Conservation (phyloP, 177 flowering plant species). For the Vitis hybrid region DNA sequence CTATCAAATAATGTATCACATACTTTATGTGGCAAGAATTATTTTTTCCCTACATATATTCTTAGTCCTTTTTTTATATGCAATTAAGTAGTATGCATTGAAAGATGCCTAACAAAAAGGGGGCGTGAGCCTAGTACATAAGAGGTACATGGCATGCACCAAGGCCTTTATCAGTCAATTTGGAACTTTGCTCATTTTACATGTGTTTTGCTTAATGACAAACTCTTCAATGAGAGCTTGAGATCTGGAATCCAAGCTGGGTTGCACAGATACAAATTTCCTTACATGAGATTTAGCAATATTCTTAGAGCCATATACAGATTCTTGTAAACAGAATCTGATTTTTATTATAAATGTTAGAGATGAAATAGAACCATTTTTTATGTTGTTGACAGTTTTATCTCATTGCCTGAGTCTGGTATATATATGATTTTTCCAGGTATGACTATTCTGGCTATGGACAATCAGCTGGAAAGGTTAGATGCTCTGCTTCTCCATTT, state of each 20-base stretch:
- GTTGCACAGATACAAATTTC: neutral
- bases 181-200: neutral
- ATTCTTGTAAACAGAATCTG: neutral
- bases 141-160: too few relatives aligned
- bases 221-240: neutral
- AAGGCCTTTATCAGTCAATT: too few relatives aligned
- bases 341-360: neutral
- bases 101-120: too few relatives aligned
- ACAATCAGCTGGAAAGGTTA: slow-evolving; percentile 87
- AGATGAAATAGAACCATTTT: neutral
- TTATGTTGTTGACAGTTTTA: neutral
- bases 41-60: too few relatives aligned
- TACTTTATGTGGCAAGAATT: too few relatives aligned
- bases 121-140: too few relatives aligned
- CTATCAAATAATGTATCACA: too few relatives aligned
- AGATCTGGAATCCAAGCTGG: neutral
- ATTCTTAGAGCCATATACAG: neutral
- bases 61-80: too few relatives aligned
- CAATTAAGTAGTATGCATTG: too few relatives aligned
- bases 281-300: neutral
- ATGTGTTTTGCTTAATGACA: neutral
- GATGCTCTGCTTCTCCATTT: slow-evolving; percentile 16
- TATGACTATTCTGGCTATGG: slow-evolving; percentile 96
- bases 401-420: slow-evolving; percentile 3
- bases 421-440: slow-evolving; percentile 33